Evolutionary conservation across 2,329 filamentous ascomycete genomes (phyloP), one percentile per base, ranked within the genome.

Genomic region (Sodiomyces alkalinus): DNA sequence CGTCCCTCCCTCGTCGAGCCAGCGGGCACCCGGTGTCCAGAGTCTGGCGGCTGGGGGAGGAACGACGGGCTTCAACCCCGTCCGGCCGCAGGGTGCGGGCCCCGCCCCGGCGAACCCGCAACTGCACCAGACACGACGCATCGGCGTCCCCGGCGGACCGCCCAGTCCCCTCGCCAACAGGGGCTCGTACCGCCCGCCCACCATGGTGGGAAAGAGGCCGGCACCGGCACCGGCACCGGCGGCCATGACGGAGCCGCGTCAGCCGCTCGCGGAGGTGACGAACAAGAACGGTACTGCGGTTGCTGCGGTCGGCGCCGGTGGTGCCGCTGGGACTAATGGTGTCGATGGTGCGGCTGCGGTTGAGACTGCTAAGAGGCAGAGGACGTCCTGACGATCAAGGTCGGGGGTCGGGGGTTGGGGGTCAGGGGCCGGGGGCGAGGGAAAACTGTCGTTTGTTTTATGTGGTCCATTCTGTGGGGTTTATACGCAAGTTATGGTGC

Each of bases 141-240:
- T 77, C 31, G 72, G 72, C 1, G 69, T 62, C 0, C 72, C 72
- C 0, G 58, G 57, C 7, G 60, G 52, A 10, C 47, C 54, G 1
- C 57, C 55, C n/a, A 74, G 68, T 43, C 69, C 70, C 8, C 53
- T 73, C 23, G 60, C 54, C 7, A 76, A 75, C 39, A 53, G 70
- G 18, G 55, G 56, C n/a, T 60, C 62, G 38, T 77, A 74, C 38
- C 61, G 61, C 11, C 69, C 69, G 8, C 64, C 64, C 2, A 71
- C 68, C 1, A 67, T 74, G 52, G 37, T 18, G 11, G n/a, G n/a
- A n/a, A 72, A 70, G 47, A 52, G 66, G 18, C 58, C 63, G 3
- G 43, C 49, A 21, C 46, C 50, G 2, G 43, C 31, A 6, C 52
- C 48, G n/a, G 36, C 32, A 33, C 44, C 49, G 29, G 36, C 48